A percentile compares a stretch with the other conserved stretches of the same genome.
Conservation (phyloP, 1,284 basidiomycete species). For the Omphalotus olearius region DNA sequence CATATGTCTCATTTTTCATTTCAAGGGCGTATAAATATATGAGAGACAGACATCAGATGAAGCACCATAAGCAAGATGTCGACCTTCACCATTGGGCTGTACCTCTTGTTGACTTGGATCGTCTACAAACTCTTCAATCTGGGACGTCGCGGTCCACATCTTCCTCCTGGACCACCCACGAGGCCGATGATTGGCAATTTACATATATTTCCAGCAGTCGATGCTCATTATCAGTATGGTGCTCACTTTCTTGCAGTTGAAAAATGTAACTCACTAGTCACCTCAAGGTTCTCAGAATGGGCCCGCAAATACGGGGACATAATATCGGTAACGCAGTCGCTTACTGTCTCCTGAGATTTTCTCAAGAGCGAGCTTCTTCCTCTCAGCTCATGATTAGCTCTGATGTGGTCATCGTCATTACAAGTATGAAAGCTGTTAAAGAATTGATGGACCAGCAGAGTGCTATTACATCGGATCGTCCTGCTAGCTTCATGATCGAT, state of each 20-base stretch:
- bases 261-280: background rate
- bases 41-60: no score
- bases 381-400: slow-evolving; percentile 21
- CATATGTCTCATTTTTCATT: no score
- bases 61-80: no score
- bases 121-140: slow-evolving; percentile 5
- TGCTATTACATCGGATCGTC: slow-evolving; percentile 20
- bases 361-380: background rate
- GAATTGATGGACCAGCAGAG: slow-evolving; percentile 24
- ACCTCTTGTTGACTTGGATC: background rate
- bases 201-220: slow-evolving; percentile 23
- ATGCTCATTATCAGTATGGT: slow-evolving; percentile 17
- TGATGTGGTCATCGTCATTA: slow-evolving; percentile 22
- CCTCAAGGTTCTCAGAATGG: slow-evolving; percentile 23
- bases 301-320: slow-evolving; percentile 23
- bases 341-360: background rate
- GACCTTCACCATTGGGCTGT: no score
- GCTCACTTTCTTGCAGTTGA: background rate
- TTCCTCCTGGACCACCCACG: slow-evolving; percentile 33
- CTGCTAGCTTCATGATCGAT: slow-evolving; percentile 20
- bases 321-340: slow-evolving; percentile 13
- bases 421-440: slow-evolving; percentile 21
- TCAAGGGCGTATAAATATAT: no score
- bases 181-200: slow-evolving; percentile 28
- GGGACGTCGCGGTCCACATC: slow-evolving; percentile 18